Evolutionary conservation across 2,329 filamentous ascomycete species (phyloP), one percentile per base, ranked within the genome.

Genomic region (Colletotrichum lini): DNA sequence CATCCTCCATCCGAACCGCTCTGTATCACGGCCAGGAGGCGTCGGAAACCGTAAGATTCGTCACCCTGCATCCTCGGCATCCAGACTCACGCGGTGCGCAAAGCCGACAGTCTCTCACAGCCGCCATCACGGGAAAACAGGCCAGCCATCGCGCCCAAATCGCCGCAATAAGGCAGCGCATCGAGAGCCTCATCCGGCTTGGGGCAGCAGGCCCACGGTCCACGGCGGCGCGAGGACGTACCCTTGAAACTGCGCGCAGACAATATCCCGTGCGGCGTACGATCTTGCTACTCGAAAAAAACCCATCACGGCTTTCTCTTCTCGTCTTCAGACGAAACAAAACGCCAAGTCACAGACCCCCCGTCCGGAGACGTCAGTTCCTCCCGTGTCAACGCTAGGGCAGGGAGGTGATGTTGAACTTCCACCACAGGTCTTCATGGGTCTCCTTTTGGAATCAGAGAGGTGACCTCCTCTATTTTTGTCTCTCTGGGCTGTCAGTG

Each of bases 161-260:
- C 64, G 42, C 53, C 30, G 54, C 59, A 23, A 7, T 18, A 5
- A 35, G 30, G 30, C 38, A 35, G 7, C n/a, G 38, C 59, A 21
- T 4, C 30, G 35, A 40, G 47, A 35, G 12, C 12, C 45, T 18
- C 13, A 8, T 59, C 53, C 52, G 53, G 69, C 58, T 68, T 38
- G 52, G 58, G 56, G n/a, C 21, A 35, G 15, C 54, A 21, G 21
- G 54, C 49, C 30, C 30, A 35, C 30, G 30, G 30, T 8, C 30
- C 30, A 35, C 30, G 30, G 9, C 12, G 30, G 35, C 40, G 60
- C 64, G 57, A 70, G 35, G 65, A 35, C 18, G 21, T 42, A 65
- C 69, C 59, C 69, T 69, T 72, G 69, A 72, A 72, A 72, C 69
- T 35, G 47, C 38, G 68, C 54, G 64, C 64, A 52, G 45, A 61